Percentiles rank a stretch among this genome's conserved stretches.
phyloP scores from a whole-genome alignment of 352 stramenopile species.

The Phytophthora niederhauseri region DNA sequence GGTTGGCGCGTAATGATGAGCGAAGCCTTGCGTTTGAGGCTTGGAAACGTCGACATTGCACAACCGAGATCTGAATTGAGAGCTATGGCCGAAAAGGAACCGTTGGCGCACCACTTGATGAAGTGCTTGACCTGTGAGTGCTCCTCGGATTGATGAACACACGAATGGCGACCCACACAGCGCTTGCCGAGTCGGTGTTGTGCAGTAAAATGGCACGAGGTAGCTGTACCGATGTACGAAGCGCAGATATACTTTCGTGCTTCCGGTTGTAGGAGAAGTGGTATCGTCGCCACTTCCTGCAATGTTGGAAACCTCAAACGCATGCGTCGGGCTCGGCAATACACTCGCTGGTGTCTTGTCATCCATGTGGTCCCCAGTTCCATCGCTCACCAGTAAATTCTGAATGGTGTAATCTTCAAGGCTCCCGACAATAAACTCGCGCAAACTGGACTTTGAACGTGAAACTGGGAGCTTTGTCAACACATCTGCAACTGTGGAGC shows the following conservation, averaged over 20 bases:
- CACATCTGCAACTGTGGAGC: slow-evolving; percentile 13
- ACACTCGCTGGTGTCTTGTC: slow-evolving; percentile 16
- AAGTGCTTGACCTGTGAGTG: slow-evolving; percentile 38
- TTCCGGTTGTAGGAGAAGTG: not conserved
- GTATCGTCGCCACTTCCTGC: slow-evolving; percentile 6
- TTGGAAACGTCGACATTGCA: not conserved
- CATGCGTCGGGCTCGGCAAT: slow-evolving; percentile 36
- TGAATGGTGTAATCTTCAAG: slow-evolving; percentile 43
- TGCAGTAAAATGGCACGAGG: slow-evolving; percentile 65
- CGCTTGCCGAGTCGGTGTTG: slow-evolving; percentile 36
- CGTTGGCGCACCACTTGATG: slow-evolving; percentile 33
- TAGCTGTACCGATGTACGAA: slow-evolving; percentile 49
- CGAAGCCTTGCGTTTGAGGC: not conserved
- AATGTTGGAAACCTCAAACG: slow-evolving; percentile 42
- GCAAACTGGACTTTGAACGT: not conserved
- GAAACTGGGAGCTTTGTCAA: slow-evolving; percentile 4
- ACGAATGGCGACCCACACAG: slow-evolving; percentile 52
- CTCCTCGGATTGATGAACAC: slow-evolving; percentile 18
- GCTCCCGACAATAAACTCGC: slow-evolving; percentile 13
- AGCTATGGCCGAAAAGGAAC: slow-evolving; percentile 11
- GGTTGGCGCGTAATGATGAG: not conserved
- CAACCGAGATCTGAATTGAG: not conserved
- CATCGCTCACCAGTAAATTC: slow-evolving; percentile 38
- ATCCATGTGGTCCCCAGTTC: slow-evolving; percentile 6
- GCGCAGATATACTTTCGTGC: slow-evolving; percentile 38